Evolutionary conservation across 176 grass and related monocot species (phyloP).

Genomic region (Chrysopogon serrulatus): DNA sequence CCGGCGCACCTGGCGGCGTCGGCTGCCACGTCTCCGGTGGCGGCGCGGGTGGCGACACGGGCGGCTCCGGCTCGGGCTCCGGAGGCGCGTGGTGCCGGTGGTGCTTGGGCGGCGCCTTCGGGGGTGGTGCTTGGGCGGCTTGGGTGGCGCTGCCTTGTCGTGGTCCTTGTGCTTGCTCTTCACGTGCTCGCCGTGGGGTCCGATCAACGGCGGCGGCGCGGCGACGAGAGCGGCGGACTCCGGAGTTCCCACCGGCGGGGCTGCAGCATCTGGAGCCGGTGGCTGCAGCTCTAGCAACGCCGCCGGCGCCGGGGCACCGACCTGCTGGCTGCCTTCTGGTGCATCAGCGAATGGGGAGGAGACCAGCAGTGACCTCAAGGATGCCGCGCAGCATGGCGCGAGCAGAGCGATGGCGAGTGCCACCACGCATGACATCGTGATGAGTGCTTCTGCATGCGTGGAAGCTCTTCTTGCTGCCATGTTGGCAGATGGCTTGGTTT

Average conservation of each 20-base stretch:
- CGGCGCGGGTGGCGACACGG: slow-evolving; percentile 4
- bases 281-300: neutral
- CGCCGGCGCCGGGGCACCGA: neutral
- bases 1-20: neutral
- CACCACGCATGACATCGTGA: no score
- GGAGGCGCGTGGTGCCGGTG: slow-evolving; percentile 1
- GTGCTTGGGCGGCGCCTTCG: no score
- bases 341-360: neutral
- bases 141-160: no score
- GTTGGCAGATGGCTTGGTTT: neutral
- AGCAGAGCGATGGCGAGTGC: neutral
- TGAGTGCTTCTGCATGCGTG: neutral
- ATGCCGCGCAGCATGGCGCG: neutral
- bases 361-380: neutral
- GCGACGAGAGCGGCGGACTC: neutral
- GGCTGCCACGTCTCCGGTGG: neutral
- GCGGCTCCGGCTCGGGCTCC: neutral
- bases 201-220: no score
- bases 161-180: no score
- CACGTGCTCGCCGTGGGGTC: no score
- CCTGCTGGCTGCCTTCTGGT: neutral
- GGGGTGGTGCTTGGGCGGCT: neutral
- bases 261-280: neutral
- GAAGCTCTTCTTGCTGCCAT: slow-evolving; percentile 14
- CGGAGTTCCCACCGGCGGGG: neutral